Evolutionary conservation across 1,284 basidiomycete genomes (phyloP).

Genomic region (Trametes sp.): DNA sequence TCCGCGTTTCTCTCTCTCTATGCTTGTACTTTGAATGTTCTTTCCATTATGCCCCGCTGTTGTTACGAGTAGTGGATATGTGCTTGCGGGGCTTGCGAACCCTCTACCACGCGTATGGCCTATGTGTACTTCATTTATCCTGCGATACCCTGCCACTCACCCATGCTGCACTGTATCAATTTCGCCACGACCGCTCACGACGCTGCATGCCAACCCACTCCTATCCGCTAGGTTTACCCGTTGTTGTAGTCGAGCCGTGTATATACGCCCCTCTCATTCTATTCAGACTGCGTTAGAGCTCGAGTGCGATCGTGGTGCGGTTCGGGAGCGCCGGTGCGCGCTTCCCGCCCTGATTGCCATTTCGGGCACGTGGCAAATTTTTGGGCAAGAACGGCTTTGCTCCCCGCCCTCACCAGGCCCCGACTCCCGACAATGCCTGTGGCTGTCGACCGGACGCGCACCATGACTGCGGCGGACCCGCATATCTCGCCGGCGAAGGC

Average conservation of each 20-base stretch:
- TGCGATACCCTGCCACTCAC: slow-evolving; percentile 27
- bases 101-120: slow-evolving; percentile 22
- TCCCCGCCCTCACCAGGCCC: slow-evolving; percentile 25
- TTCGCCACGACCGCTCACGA: slow-evolving; percentile 16
- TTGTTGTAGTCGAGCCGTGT: slow-evolving; percentile 23
- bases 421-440: slow-evolving; percentile 39
- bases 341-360: slow-evolving; percentile 26
- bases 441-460: slow-evolving; percentile 40
- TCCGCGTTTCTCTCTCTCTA: not conserved
- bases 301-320: not conserved
- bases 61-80: slow-evolving; percentile 22
- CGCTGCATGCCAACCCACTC: slow-evolving; percentile 6
- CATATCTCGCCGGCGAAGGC: slow-evolving; percentile 33
- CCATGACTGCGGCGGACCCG: slow-evolving; percentile 41
- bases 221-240: slow-evolving; percentile 1
- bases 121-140: slow-evolving; percentile 20
- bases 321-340: slow-evolving; percentile 14
- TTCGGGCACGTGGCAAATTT: slow-evolving; percentile 43
- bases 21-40: slow-evolving; percentile 10
- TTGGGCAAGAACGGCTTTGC: slow-evolving; percentile 32
- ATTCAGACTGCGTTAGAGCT: not conserved
- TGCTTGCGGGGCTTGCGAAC: slow-evolving; percentile 16
- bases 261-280: slow-evolving; percentile 26
- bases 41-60: slow-evolving; percentile 19
- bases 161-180: slow-evolving; percentile 25